Percentiles rank a stretch among this genome's conserved stretches.
Evolutionary conservation across 257 asterid species (phyloP).

Genomic region (Solanum arcanum): DNA sequence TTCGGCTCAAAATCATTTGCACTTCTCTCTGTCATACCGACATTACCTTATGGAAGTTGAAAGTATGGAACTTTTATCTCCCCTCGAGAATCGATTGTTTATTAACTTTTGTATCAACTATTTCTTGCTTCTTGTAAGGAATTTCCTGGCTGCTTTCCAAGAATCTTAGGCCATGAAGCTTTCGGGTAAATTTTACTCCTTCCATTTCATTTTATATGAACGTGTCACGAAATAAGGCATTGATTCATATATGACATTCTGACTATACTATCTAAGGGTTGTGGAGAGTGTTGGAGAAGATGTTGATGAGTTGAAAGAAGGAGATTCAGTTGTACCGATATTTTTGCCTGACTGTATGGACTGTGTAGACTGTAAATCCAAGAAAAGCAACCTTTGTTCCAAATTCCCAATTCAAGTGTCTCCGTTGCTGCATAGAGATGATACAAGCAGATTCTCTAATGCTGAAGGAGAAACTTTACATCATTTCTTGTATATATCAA

Average conservation of each 20-base stretch:
- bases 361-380: constrained; percentile 66
- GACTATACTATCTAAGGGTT: constrained; percentile 20
- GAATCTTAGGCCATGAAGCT: constrained; percentile 77
- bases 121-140: constrained; percentile 20
- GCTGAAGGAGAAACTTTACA: constrained; percentile 52
- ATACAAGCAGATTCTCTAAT: constrained; percentile 69
- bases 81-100: background rate
- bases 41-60: constrained; percentile 40
- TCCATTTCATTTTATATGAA: background rate
- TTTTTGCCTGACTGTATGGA: constrained; percentile 68
- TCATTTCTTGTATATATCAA: constrained; percentile 64
- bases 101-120: background rate
- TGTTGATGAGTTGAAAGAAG: constrained; percentile 38
- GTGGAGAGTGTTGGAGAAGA: constrained; percentile 81
- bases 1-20: constrained; percentile 64
- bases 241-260: background rate
- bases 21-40: constrained; percentile 72
- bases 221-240: background rate
- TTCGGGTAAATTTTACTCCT: constrained; percentile 36
- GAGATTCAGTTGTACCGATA: constrained; percentile 69
- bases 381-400: constrained; percentile 73
- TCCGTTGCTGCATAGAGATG: constrained; percentile 54
- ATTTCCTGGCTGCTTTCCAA: constrained; percentile 48
- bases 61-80: constrained; percentile 2
- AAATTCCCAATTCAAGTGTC: constrained; percentile 41